Base-by-base conservation (phyloP, 129 eudicot genomes). In the Daucus carota region DNA sequence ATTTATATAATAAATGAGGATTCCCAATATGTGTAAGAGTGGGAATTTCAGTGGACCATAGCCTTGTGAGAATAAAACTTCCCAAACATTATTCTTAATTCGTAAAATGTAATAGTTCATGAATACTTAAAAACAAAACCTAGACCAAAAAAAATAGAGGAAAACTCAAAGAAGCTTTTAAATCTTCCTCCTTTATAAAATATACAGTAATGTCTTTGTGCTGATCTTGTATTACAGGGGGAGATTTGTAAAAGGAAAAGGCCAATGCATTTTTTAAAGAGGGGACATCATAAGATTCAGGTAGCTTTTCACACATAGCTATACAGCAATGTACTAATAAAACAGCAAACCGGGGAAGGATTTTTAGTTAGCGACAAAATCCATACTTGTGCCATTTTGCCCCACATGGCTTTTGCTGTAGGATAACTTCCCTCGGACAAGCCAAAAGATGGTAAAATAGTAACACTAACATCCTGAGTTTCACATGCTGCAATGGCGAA, bases 321-420 rank as follows among this genome's bases (percentile, higher is more conserved):
- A 11, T 13, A 62, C 38, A 62, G 9, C 29, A 29, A 14, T 8
- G 33, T 26, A 59, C 66, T 59, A 59, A 3, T 52, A 24, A 59
- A 59, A 59, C 32, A 59, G 66, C 32, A 24, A 24, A 11, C 14
- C 1, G 14, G 5, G 68, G 69, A 62, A 12, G 6, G 69, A 32
- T 62, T 12, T 0, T 62, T 62, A 73, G 69, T 38, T 24, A 60
- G 14, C 8, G 22, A 31, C 38, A 14, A 5, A 60, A 69, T 74
- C 15, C 20, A 33, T 78, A 94, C 98, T 92, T 88, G 89, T 17
- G 68, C 83, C 99, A 95, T 95, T 86, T 85, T 89, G 70, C 84
- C 87, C 99, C 99, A 95, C 93, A 95, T 86, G 71, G 92, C 92
- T 81, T 91, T 95, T 46, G 99, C 99, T 20, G 97, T 89, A 45